Base-by-base conservation (phyloP, 495 filamentous ascomycete genomes). In the Alectoria sarmentosa region DNA sequence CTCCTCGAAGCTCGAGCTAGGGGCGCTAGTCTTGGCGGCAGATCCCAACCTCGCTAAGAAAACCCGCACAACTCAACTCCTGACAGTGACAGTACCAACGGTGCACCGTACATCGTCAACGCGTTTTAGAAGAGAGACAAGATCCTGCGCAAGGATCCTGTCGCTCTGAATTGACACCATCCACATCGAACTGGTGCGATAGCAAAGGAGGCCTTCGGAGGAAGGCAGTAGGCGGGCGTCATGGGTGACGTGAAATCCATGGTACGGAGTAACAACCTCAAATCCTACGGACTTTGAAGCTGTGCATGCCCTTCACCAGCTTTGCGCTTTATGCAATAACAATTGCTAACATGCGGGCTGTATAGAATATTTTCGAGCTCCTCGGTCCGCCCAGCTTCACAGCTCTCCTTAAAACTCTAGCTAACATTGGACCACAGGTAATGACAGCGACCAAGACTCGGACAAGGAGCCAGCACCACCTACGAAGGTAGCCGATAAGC, bases 401-500 rank as follows among this genome's bases (percentile, higher is more conserved):
- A 42, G 42, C 55, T 44, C 21, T 67, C 64, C 54, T 66, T 49
- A 42, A 26, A 42, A 26, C 63, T 71, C 42, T 67, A 72, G 65
- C 66, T 70, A 66, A 71, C 63, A 37, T 54, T 62, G 23, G 32
- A 38, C 67, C 69, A 49, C 72, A 92, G 88, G 88, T 83, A 96
- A 96, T 79, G 90, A 95, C 77, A 87, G 89, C 75, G 90, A 91
- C 76, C 87, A 88, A 73, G 92, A 92, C 78, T 87, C 88, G 70
- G 88, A 89, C 76, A 83, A 82, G 76, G 82, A 84, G 72, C 85
- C 89, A 69, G 80, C 86, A 70, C 87, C 89, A 72, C 92, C 91
- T 73, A 84, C 89, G 57, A 90, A 89, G 82, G 88, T 90, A 70
- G 80, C 92, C 70, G 95, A 97, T 78, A 94, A 89, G 83, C 86